A percentile compares a stretch with the other conserved stretches of the same genome.
phyloP scores from a whole-genome alignment of 208 protist genomes.

The Trypanosoma scelopori region DNA sequence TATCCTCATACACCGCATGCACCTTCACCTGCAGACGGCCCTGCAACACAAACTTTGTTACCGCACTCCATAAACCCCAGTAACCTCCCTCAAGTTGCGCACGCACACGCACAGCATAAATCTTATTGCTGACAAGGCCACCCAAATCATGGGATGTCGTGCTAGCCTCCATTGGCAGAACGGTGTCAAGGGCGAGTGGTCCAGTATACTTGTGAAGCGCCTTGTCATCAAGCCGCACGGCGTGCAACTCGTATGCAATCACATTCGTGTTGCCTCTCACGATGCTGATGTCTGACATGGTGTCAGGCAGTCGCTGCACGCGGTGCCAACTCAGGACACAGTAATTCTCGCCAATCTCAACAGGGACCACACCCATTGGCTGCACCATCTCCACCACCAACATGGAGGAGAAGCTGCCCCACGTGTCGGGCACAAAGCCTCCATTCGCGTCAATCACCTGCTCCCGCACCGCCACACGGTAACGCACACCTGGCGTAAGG shows the following conservation, averaged over 20 bases:
- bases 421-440: constrained; percentile 44
- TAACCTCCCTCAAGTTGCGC: constrained; percentile 64
- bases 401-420: constrained; percentile 60
- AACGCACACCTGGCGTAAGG: constrained; percentile 78
- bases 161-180: constrained; percentile 47
- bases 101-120: constrained; percentile 83
- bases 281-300: constrained; percentile 25
- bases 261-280: constrained; percentile 13
- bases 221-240: constrained; percentile 57
- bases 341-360: constrained; percentile 92
- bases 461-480: constrained; percentile 81
- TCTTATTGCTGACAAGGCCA: constrained; percentile 75
- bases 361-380: constrained; percentile 61
- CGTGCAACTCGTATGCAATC: constrained; percentile 78
- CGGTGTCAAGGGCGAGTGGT: constrained; percentile 56
- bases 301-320: constrained; percentile 22
- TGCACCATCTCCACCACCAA: constrained; percentile 71
- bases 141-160: constrained; percentile 54
- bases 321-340: constrained; percentile 83
- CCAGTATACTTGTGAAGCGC: constrained; percentile 49
- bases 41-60: constrained; percentile 82
- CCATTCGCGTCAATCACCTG: constrained; percentile 68
- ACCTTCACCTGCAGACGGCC: constrained; percentile 73
- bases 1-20: constrained; percentile 75
- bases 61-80: constrained; percentile 87